Percentiles rank a stretch among this genome's conserved stretches.
phyloP scores from a whole-genome alignment of 108 stramenopile genomes.

The Conticribra guillardii region DNA sequence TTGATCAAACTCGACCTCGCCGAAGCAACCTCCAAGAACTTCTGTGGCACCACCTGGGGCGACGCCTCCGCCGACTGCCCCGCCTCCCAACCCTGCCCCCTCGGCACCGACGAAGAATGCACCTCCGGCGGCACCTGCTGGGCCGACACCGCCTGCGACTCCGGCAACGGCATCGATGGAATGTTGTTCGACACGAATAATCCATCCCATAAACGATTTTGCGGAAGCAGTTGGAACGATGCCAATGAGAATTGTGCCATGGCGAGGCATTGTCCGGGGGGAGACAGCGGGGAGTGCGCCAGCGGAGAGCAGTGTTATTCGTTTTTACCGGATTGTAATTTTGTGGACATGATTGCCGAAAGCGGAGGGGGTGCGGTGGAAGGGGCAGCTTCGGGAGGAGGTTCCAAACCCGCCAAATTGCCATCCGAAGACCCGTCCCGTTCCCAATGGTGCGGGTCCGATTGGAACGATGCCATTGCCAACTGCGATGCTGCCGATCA shows the following conservation, averaged over 20 bases:
- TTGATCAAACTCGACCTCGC: too few species aligned
- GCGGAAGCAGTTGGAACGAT: slow-evolving; percentile 40
- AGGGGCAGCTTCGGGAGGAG: not conserved
- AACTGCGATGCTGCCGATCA: slow-evolving; percentile 22
- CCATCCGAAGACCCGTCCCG: slow-evolving; percentile 17
- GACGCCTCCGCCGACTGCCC: slow-evolving; percentile 31
- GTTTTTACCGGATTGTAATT: slow-evolving; percentile 34
- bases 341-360: slow-evolving; percentile 34
- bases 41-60: slow-evolving; percentile 26
- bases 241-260: slow-evolving; percentile 33
- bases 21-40: slow-evolving; percentile 16
- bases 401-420: not conserved
- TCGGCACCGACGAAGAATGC: slow-evolving; percentile 36
- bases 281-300: slow-evolving; percentile 23
- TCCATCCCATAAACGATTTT: slow-evolving; percentile 36
- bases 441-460: slow-evolving; percentile 32
- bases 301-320: slow-evolving; percentile 21
- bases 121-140: slow-evolving; percentile 36
- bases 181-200: slow-evolving; percentile 18
- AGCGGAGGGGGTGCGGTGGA: not conserved
- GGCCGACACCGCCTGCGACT: slow-evolving; percentile 31
- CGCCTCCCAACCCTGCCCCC: slow-evolving; percentile 21
- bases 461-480: slow-evolving; percentile 39
- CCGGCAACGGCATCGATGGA: slow-evolving; percentile 27
- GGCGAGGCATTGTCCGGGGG: slow-evolving; percentile 40